A percentile compares a stretch with the other conserved stretches of the same genome.
These are phyloP conservation scores for Hypomyces rosellus DNA, from an alignment of 2,329 filamentous ascomycete species.

Conservation along the genomic window DNA sequence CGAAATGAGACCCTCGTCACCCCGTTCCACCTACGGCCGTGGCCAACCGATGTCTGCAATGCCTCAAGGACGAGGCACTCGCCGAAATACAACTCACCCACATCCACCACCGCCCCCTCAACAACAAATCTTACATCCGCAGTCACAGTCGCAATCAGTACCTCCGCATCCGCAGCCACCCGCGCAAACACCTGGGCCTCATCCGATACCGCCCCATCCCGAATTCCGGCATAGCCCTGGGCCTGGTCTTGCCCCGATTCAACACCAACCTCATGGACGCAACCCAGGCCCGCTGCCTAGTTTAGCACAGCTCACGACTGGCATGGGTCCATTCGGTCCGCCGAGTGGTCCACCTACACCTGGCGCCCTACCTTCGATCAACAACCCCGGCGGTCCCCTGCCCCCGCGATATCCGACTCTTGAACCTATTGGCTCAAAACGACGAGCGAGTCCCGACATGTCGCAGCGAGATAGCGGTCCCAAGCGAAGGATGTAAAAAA, in stretches of 20 bases:
- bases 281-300: slow-evolving; percentile 49
- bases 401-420: slow-evolving; percentile 27
- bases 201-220: slow-evolving; percentile 24
- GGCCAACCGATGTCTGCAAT: slow-evolving; percentile 26
- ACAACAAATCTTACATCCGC: slow-evolving; percentile 2
- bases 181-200: slow-evolving; percentile 14
- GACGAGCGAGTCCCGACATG: slow-evolving; percentile 45
- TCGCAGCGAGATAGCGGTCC: slow-evolving; percentile 40
- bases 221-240: slow-evolving; percentile 29
- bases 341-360: slow-evolving; percentile 9
- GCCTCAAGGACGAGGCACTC: slow-evolving; percentile 29
- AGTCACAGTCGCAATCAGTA: slow-evolving; percentile 23
- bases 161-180: slow-evolving; percentile 18
- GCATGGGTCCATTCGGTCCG: slow-evolving; percentile 51
- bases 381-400: slow-evolving; percentile 14
- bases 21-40: slow-evolving; percentile 35
- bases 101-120: slow-evolving; percentile 24
- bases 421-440: slow-evolving; percentile 42
- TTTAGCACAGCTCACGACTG: slow-evolving; percentile 58
- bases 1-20: slow-evolving; percentile 36
- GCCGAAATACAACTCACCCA: slow-evolving; percentile 32
- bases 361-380: slow-evolving; percentile 7
- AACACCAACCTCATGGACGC: slow-evolving; percentile 33
- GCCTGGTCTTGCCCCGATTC: slow-evolving; percentile 48
- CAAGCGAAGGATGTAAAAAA: slow-evolving; percentile 30